phyloP scores from a whole-genome alignment of 83 land plant genomes.

The Picea abies region DNA sequence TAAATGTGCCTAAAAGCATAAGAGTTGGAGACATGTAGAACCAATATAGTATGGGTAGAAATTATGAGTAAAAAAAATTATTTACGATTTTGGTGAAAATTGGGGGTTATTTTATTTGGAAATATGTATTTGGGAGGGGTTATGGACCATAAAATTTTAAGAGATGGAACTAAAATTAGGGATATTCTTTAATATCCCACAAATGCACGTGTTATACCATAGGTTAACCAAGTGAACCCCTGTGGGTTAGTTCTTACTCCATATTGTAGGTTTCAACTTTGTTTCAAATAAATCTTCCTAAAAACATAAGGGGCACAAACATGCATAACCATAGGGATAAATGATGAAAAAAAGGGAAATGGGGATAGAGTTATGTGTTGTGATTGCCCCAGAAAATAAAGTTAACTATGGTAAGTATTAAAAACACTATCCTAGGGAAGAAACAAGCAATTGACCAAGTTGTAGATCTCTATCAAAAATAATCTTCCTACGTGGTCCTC shows the following conservation, averaged over 20 bases:
- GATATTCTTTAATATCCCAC: too few relatives aligned
- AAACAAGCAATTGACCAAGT: constrained; percentile 74
- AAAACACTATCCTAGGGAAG: constrained; percentile 70
- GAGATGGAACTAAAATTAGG: too few relatives aligned
- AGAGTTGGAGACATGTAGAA: constrained; percentile 58
- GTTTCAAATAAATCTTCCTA: constrained; percentile 62
- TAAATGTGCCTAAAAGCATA: constrained; percentile 61
- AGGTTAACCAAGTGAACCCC: too few relatives aligned
- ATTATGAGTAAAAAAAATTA: too few relatives aligned
- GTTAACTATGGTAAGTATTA: constrained; percentile 47
- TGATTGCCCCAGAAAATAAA: constrained; percentile 65
- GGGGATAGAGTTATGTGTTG: constrained; percentile 70
- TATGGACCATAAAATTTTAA: too few relatives aligned
- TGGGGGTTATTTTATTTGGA: too few relatives aligned
- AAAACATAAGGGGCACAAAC: constrained; percentile 64
- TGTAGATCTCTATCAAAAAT: constrained; percentile 59
- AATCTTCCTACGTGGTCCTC: constrained; percentile 56
- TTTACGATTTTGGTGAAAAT: too few relatives aligned
- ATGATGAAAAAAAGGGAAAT: constrained; percentile 66
- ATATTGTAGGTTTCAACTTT: constrained; percentile 43
- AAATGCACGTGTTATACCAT: too few relatives aligned
- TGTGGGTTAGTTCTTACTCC: constrained; percentile 54
- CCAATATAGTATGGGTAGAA: too few relatives aligned
- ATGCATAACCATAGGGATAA: constrained; percentile 79
- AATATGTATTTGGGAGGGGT: too few relatives aligned